These are phyloP conservation scores for Aspergillus sojae DNA, from an alignment of 2,329 filamentous ascomycete species.

Conservation along the genomic window DNA sequence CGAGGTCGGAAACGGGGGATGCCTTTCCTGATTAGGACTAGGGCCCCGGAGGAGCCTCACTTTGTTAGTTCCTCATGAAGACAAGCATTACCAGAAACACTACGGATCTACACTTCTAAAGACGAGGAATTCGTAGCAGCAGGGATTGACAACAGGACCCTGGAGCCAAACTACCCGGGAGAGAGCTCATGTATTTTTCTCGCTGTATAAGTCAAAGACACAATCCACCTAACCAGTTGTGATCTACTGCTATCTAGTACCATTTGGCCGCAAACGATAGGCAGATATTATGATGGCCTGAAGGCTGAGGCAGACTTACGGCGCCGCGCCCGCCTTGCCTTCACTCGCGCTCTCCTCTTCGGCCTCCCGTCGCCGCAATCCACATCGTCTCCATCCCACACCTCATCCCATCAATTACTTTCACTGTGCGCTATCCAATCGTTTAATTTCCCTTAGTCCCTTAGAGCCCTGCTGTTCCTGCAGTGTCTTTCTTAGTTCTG, in stretches of 20 bases:
- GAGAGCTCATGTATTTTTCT: background rate
- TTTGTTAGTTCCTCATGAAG: slow-evolving; percentile 5
- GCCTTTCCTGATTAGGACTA: slow-evolving; percentile 26
- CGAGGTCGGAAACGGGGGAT: slow-evolving; percentile 29
- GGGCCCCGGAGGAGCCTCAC: slow-evolving; percentile 24
- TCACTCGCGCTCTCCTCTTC: slow-evolving; percentile 18
- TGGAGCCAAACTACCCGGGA: background rate
- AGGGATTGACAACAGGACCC: too few relatives aligned
- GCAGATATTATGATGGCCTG: slow-evolving; percentile 10
- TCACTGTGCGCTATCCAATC: slow-evolving; percentile 13
- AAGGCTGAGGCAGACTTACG: slow-evolving; percentile 14
- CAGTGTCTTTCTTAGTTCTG: slow-evolving; percentile 7
- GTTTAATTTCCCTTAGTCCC: slow-evolving; percentile 5
- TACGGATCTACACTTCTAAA: background rate
- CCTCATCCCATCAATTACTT: slow-evolving; percentile 1
- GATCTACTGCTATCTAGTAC: background rate
- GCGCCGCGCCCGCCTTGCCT: slow-evolving; percentile 6
- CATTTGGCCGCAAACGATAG: slow-evolving; percentile 25
- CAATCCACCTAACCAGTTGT: background rate
- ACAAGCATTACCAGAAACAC: background rate
- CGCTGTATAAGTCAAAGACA: background rate
- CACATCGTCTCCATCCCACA: slow-evolving; percentile 11
- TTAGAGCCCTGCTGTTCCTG: background rate
- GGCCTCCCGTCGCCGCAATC: slow-evolving; percentile 18
- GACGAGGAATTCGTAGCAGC: background rate